Conservation (phyloP, 495 filamentous ascomycete genomes). For the Tuber microsphaerosporum region DNA sequence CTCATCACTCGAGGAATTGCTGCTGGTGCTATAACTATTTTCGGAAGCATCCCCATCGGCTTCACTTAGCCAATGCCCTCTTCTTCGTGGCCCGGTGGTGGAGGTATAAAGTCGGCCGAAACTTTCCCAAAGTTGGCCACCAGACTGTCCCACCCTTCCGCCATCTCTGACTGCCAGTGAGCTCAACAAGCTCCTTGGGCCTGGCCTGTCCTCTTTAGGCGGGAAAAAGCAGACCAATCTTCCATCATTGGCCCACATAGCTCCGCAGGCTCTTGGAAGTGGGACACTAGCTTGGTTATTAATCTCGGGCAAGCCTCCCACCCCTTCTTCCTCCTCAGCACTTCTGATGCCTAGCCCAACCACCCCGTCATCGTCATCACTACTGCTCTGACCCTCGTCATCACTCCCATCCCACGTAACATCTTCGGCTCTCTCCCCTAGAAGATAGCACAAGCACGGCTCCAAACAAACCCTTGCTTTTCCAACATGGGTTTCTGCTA, state of each 20-base stretch:
- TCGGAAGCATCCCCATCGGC: constrained; percentile 51
- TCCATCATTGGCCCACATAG: constrained; percentile 69
- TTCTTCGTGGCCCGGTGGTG: constrained; percentile 48
- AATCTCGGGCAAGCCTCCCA: constrained; percentile 48
- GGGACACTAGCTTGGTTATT: constrained; percentile 72
- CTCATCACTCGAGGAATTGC: constrained; percentile 36
- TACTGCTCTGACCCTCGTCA: constrained; percentile 61
- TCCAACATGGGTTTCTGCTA: constrained; percentile 60
- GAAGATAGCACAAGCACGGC: constrained; percentile 69
- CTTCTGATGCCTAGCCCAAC: constrained; percentile 46
- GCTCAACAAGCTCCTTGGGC: constrained; percentile 48
- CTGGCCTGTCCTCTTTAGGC: constrained; percentile 57
- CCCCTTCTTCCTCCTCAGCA: constrained; percentile 43
- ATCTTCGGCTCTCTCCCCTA: constrained; percentile 59
- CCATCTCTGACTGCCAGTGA: constrained; percentile 55
- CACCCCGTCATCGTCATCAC: constrained; percentile 73
- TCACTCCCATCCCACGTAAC: constrained; percentile 49
- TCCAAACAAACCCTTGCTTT: constrained; percentile 73
- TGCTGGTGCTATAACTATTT: constrained; percentile 37
- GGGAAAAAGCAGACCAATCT: constrained; percentile 81
- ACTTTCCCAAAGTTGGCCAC: constrained; percentile 60
- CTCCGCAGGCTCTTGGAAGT: constrained; percentile 65
- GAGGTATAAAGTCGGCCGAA: constrained; percentile 71
- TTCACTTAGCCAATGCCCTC: constrained; percentile 42
- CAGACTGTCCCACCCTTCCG: constrained; percentile 55